A percentile compares a stretch with the other conserved stretches of the same genome.
Evolutionary conservation across 2,329 filamentous ascomycete genomes (phyloP).

Genomic region (Aotearoamyces nothofagi): DNA sequence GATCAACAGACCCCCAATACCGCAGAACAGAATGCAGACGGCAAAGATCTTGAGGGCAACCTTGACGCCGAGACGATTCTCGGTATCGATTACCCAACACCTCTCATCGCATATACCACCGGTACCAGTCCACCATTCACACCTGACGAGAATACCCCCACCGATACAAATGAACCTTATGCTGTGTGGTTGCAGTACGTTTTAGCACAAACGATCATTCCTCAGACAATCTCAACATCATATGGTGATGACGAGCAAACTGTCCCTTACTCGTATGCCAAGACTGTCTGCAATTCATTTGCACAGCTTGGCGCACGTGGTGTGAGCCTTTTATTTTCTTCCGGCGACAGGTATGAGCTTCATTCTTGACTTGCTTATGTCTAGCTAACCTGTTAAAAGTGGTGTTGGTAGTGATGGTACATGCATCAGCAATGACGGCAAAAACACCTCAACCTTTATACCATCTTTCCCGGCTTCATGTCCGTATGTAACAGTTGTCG

Average conservation of each 20-base stretch:
- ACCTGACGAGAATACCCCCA: conserved; percentile 26
- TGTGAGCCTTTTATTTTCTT: conserved; percentile 45
- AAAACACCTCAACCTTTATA: conserved; percentile 34
- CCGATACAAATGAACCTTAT: conserved; percentile 47
- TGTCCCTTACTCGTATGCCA: conserved; percentile 42
- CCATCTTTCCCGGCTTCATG: conserved; percentile 52
- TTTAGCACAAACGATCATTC: conserved; percentile 31
- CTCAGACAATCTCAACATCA: conserved; percentile 45
- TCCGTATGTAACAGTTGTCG: conserved; percentile 53
- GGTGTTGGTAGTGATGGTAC: conserved; percentile 13
- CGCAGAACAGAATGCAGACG: conserved; percentile 31
- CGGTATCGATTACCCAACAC: conserved; percentile 33
- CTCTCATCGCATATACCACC: conserved; percentile 20
- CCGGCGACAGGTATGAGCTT: no score
- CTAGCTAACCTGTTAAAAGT: background rate
- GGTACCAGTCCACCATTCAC: conserved; percentile 36
- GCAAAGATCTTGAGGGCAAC: conserved; percentile 32
- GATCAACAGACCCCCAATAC: conserved; percentile 32
- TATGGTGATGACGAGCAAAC: conserved; percentile 54
- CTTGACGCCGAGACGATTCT: conserved; percentile 38
- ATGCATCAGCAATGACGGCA: conserved; percentile 43
- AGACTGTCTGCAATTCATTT: conserved; percentile 44
- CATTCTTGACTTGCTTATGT: conserved; percentile 35
- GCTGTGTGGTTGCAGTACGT: conserved; percentile 42
- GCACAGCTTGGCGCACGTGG: conserved; percentile 48